A percentile compares a stretch with the other conserved stretches of the same genome.
Evolutionary conservation across 1,139 yeast species (phyloP).

Genomic region (Geotrichum histeridarum): DNA sequence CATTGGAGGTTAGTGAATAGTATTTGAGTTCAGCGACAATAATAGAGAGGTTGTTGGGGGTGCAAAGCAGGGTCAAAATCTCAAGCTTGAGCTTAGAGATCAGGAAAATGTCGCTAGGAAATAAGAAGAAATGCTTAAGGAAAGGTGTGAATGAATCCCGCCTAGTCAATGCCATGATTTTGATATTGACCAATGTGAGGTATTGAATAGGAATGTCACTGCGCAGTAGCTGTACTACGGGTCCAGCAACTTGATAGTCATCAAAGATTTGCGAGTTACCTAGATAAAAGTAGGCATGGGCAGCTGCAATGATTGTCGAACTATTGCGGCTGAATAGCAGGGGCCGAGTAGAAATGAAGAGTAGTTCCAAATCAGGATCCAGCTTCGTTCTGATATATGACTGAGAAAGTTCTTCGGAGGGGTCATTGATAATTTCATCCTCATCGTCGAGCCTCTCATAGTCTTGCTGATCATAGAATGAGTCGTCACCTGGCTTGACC

Average conservation of each 20-base stretch:
- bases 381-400: conserved; percentile 27
- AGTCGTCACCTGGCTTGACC: conserved; percentile 14
- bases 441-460: conserved; percentile 22
- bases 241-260: conserved; percentile 47
- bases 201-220: conserved; percentile 35
- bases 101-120: conserved; percentile 50
- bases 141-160: conserved; percentile 46
- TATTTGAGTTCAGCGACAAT: conserved; percentile 67
- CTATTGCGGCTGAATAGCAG: conserved; percentile 52
- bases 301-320: conserved; percentile 58
- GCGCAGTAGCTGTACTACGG: conserved; percentile 45
- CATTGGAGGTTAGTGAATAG: conserved; percentile 46
- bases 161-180: conserved; percentile 39
- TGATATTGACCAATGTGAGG: conserved; percentile 35
- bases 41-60: conserved; percentile 46
- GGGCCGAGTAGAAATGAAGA: conserved; percentile 45
- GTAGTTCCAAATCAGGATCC: conserved; percentile 54
- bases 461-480: conserved; percentile 8
- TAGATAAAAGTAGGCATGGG: conserved; percentile 51
- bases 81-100: conserved; percentile 56
- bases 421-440: conserved; percentile 17
- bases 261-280: conserved; percentile 50
- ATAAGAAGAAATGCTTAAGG: conserved; percentile 52
- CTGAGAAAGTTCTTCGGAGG: conserved; percentile 1
- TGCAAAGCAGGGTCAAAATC: conserved; percentile 55